Percentiles rank a stretch among this genome's conserved stretches.
phyloP scores from a whole-genome alignment of 2,329 filamentous ascomycete genomes.

The Beauveria sp. region DNA sequence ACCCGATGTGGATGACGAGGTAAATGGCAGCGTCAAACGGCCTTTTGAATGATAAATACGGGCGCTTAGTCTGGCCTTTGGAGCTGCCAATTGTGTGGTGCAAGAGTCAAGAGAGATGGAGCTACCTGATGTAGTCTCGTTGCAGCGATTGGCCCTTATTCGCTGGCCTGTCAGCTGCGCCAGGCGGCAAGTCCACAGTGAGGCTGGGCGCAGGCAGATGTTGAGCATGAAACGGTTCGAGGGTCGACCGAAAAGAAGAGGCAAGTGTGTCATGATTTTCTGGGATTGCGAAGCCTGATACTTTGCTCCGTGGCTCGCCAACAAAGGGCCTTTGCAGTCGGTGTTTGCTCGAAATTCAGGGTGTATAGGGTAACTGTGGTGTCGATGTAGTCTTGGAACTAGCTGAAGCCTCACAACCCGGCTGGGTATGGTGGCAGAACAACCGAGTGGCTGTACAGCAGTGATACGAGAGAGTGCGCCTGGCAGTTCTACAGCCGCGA shows the following conservation, averaged over 20 bases:
- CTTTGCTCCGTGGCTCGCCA: background rate
- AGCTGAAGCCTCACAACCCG: no score
- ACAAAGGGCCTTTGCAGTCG: background rate
- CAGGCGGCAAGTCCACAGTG: background rate
- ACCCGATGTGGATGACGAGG: background rate
- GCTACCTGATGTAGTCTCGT: constrained; percentile 6
- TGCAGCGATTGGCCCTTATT: background rate
- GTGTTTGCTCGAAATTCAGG: background rate
- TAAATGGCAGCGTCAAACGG: background rate
- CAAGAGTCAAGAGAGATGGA: background rate
- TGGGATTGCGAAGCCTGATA: background rate
- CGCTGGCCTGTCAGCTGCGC: background rate
- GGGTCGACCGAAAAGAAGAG: background rate
- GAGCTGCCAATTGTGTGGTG: background rate
- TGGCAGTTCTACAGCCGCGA: no score
- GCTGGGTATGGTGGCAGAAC: no score
- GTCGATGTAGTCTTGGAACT: no score
- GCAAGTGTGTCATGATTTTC: background rate
- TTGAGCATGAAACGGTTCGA: background rate
- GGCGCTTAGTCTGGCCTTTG: background rate
- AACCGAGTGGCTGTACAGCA: no score
- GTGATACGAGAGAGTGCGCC: no score
- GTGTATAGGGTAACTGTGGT: no score
- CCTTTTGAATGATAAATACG: background rate
- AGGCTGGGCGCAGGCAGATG: background rate